Base-by-base conservation (phyloP, 768 basidiomycete genomes). In the Tulasnella sp. region DNA sequence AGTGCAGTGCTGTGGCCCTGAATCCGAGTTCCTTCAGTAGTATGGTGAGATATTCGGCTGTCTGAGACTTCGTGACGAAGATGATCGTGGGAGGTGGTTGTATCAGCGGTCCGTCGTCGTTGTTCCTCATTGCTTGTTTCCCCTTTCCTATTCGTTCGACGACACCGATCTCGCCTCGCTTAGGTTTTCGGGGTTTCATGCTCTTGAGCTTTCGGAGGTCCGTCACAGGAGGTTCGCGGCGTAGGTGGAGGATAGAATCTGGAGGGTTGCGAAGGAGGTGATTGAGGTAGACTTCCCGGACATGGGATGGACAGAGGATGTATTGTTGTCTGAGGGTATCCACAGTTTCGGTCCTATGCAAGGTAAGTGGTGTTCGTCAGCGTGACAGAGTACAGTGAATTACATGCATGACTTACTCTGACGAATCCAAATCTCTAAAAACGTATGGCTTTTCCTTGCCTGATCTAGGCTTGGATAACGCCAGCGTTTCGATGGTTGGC, bases 51-150 rank as follows among this genome's bases (percentile, higher is more conserved):
- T 94, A 96, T 17, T 93, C 93, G 0, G 85, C 92, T 0, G 92
- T 93, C 56, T 84, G 81, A 38, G 93, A 79, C 60, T 83, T 84
- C 19, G 79, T 70, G 82, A 92, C 70, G 71, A 98, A 99, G 63
- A 99, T 91, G 65, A 99, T 97, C 21, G 93, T 98, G 1, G 92
- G 89, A 17, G 96, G 96, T 2, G 93, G 90, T 63, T 87, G 84
- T 1, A 61, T 45, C 3, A 66, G 64, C 2, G 63, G 48, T 42
- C 78, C 75, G 10, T 69, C 66, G 22, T 79, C 77, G 3, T 77
- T 76, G 11, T 79, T 42, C 76, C 19, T 77, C 76, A 45, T 74
- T 5, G 34, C 42, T 22, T 38, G 56, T 59, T 65, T 56, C 48
- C 48, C 44, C 52, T 17, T 45, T 22, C 48, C 46, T 7, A 22